Base-by-base conservation (phyloP, 805 yeast genomes). In the Yarrowia keelungensis region DNA sequence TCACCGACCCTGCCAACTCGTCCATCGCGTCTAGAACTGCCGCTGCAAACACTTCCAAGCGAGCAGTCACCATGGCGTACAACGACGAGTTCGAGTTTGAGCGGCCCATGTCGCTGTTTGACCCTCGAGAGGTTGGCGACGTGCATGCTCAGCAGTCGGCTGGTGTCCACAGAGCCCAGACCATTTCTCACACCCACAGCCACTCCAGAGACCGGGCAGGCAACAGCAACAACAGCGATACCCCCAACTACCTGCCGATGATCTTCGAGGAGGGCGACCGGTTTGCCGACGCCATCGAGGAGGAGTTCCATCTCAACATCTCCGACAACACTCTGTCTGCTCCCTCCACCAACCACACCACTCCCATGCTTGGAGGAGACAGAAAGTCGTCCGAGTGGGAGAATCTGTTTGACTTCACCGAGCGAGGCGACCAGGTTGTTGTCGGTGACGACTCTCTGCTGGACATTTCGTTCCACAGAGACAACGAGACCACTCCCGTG, bases 251-350 rank as follows among this genome's bases (percentile, higher is more conserved):
- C 32, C 67, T 79, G 71, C 81, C 81, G 0, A 78, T 78, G 79
- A 78, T 79, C 35, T 79, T 79, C 64, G 81, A 79, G 61, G 81
- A 79, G 50, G 81, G 61, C 5, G 61, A 78, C 64, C 61, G 79
- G 56, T 79, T 79, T 69, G 79, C 80, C 2, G 80, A 77, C 67
- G 79, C 80, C 15, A 72, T 78, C 10, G 80, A 77, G 70, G 78
- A 78, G 50, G 81, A 77, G 66, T 72, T 77, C 61, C 77, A 77
- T 35, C 46, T 70, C 58, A 73, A 74, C 69, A 69, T 74, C 11
- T 43, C 51, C 32, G 70, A 75, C 41, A 46, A 41, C 41, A 39
- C 58, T 8, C 45, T 35, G 9, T 53, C 58, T 19, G 66, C 59
- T 7, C 39, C 32, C 9, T 42, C 56, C 22, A 47, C 49, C 36